phyloP scores from a whole-genome alignment of 1,284 basidiomycete genomes.

The Rhodotorula sp. region DNA sequence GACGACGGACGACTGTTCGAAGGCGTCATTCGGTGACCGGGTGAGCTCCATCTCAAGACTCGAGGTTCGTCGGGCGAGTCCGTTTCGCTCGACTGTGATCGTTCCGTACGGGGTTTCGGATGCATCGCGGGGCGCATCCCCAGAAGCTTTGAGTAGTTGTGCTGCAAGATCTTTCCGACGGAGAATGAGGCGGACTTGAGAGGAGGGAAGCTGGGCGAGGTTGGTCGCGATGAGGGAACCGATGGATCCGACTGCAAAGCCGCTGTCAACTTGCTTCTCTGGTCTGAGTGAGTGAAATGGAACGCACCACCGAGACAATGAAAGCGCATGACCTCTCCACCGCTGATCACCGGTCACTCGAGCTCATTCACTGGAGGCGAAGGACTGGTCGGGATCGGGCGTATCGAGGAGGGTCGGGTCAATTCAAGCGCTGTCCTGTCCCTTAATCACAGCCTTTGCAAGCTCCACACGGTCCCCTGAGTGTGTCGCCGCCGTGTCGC shows the following conservation, averaged over 20 bases:
- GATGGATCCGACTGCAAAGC: constrained; percentile 74
- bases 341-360: not conserved
- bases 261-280: constrained; percentile 46
- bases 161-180: constrained; percentile 65
- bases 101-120: constrained; percentile 24
- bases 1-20: constrained; percentile 16
- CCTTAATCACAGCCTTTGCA: no score
- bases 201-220: constrained; percentile 62
- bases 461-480: no score
- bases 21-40: constrained; percentile 49
- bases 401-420: no score
- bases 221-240: constrained; percentile 77
- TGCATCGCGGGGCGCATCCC: not conserved
- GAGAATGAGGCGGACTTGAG: constrained; percentile 59
- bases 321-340: constrained; percentile 30
- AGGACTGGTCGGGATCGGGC: not conserved
- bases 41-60: constrained; percentile 38
- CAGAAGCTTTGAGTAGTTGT: constrained; percentile 47
- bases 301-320: constrained; percentile 35
- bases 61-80: constrained; percentile 21
- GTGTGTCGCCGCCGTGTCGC: no score
- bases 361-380: not conserved
- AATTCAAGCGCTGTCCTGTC: no score
- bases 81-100: constrained; percentile 50
- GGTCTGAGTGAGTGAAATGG: no score